Conservation (phyloP, 805 yeast genomes). For the Nakazawaea siamensis region DNA sequence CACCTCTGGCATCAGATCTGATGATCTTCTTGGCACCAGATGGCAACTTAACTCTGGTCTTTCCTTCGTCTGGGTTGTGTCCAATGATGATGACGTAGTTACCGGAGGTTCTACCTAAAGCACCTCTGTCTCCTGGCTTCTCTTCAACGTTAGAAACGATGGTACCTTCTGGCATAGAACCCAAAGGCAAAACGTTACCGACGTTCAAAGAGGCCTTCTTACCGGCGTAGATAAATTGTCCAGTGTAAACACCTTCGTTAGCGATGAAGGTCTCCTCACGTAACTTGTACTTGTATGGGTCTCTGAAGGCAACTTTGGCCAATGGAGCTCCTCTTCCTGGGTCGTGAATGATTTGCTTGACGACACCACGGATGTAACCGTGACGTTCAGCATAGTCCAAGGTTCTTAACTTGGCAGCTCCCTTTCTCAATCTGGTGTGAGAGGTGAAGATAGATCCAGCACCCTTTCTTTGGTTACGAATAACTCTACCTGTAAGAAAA, state of each 20-base stretch:
- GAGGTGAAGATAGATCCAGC: constrained; percentile 99
- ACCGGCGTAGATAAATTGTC: constrained; percentile 99
- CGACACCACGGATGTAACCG: constrained; percentile 99
- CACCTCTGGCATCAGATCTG: constrained; percentile 97
- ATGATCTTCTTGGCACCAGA: constrained; percentile 98
- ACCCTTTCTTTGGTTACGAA: constrained; percentile 99
- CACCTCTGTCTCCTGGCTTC: constrained; percentile 99
- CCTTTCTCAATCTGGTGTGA: constrained; percentile 99
- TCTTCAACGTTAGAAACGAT: constrained; percentile 97
- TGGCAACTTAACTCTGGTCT: constrained; percentile 98
- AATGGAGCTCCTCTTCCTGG: constrained; percentile 99
- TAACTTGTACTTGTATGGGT: constrained; percentile 97
- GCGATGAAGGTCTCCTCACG: constrained; percentile 99
- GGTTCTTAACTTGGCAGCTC: constrained; percentile 99
- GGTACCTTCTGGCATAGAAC: constrained; percentile 98
- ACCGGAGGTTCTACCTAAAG: constrained; percentile 99
- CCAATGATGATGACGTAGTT: constrained; percentile 98
- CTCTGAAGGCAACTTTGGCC: constrained; percentile 98
- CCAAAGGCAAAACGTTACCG: constrained; percentile 96
- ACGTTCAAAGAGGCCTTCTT: constrained; percentile 94
- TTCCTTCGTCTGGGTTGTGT: constrained; percentile 98
- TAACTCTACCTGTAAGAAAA: constrained; percentile 79
- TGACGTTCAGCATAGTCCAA: constrained; percentile 99
- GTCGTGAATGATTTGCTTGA: constrained; percentile 97
- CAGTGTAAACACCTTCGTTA: constrained; percentile 99